Evolutionary conservation across 768 basidiomycete genomes (phyloP), one percentile per base, ranked within the genome.

Genomic region (Udeniomyces megalosporus): DNA sequence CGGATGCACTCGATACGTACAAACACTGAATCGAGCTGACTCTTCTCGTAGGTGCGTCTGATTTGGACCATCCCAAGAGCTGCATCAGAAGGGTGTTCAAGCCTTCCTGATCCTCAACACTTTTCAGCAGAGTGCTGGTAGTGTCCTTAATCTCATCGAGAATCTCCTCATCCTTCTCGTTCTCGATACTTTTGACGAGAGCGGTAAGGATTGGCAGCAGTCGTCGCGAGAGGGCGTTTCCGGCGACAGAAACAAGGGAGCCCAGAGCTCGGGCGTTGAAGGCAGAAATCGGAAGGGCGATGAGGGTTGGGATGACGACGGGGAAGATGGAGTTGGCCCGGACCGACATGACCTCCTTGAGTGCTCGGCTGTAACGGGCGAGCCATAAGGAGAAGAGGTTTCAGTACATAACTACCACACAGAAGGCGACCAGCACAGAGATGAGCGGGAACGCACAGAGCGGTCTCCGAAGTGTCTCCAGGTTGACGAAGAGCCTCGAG

Each of bases 241-340:
- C 93, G 44, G 95, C 95, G 12, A 97, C 95, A 0, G 87, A 86
- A 15, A 97, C 90, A 44, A 99, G 79, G 0, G 91, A 84, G 2
- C 84, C 85, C 11, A 97, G 76, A 1, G 93, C 95, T 5, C 84
- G 83, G 20, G 87, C 88, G 70, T 97, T 97, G 83, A 96, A 97
- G 10, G 85, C 82, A 3, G 91, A 83, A 81, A 97, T 93, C 0
- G 92, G 95, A 7, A 80, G 80, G 4, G 86, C 81, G 45, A 87
- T 91, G 64, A 99, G 77, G 0, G 91, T 93, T 0, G 92, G 95
- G 62, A 99, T 88, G 60, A 97, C 77, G 22, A 96, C 87, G 0
- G 95, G 95, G 87, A 97, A 97, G 44, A 97, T 91, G 11, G 87
- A 90, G 45, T 84, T 80, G 15, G 93, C 88, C 44, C 92, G 88